Base-by-base conservation (phyloP, 2,329 filamentous ascomycete species). In the Colletotrichum limetticola region DNA sequence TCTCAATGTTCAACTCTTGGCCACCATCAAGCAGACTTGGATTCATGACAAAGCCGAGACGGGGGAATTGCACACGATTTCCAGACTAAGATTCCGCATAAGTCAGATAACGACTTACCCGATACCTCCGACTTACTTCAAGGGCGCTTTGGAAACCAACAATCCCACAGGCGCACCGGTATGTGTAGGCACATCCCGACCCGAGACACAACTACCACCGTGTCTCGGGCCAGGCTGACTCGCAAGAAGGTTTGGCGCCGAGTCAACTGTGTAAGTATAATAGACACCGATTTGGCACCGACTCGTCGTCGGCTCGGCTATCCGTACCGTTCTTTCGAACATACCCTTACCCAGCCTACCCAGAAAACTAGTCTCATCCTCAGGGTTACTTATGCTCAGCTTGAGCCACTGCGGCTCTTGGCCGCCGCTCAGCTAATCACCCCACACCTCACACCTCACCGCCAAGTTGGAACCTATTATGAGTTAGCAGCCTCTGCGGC, bases 361-460 rank as follows among this genome's bases (percentile, higher is more conserved):
- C 14, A 49, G 42, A 49, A n/a, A 49, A 8, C 19, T 22, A 49
- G 11, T 49, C 19, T 49, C 42, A 49, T 49, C 8, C 42, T 22
- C 19, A 22, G 19, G 19, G 30, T 42, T 2, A 19, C 30, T 32
- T 42, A 67, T 32, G 8, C 30, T 32, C 11, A 46, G n/a, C 19
- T 53, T 42, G 26, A 52, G 16, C 5, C 8, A 1, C 19, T 22
- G 19, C 19, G 19, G 19, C 42, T 49, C 42, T 49, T 49, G 12
- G 12, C 7, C 53, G 6, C 60, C 11, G 60, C 22, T 55, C 28
- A 49, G 14, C 55, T 70, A 16, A 26, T 26, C 46, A 67, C 32
- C 22, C 66, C 26, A 66, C 68, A 67, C 24, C 30, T 26, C 64
- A 66, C 68, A 71, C 24, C 30, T 35, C 64, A 28, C 32, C 14